phyloP scores from a whole-genome alignment of 1,284 basidiomycete species.

The Austroboletus niveus region DNA sequence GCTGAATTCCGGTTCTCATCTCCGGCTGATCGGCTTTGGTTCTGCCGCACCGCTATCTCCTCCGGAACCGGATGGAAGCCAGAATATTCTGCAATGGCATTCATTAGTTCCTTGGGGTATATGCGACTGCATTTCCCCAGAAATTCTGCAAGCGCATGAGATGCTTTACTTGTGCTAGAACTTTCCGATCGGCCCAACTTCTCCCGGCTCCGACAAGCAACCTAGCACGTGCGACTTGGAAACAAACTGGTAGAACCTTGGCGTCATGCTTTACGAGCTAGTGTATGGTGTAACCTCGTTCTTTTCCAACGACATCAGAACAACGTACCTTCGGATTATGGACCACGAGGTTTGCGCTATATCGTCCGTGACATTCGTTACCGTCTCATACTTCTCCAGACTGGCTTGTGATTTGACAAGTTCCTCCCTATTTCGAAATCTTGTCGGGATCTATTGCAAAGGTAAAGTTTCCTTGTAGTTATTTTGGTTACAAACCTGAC shows the following conservation, averaged over 20 bases:
- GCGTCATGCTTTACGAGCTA: slow-evolving; percentile 87
- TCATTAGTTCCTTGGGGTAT: slow-evolving; percentile 87
- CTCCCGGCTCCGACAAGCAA: slow-evolving; percentile 17
- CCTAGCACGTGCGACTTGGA: slow-evolving; percentile 65
- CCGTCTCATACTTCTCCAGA: slow-evolving; percentile 36
- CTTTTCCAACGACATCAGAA: slow-evolving; percentile 78
- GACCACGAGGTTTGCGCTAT: slow-evolving; percentile 60
- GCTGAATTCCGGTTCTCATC: slow-evolving; percentile 54
- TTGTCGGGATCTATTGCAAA: slow-evolving; percentile 51
- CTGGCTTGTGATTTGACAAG: slow-evolving; percentile 54
- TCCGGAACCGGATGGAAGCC: slow-evolving; percentile 50
- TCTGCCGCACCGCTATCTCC: slow-evolving; percentile 76
- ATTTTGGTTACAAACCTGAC: neutral
- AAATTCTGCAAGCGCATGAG: slow-evolving; percentile 83
- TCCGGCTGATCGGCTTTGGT: slow-evolving; percentile 88
- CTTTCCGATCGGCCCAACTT: slow-evolving; percentile 48
- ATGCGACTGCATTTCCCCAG: slow-evolving; percentile 92
- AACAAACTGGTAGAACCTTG: slow-evolving; percentile 94
- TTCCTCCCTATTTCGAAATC: slow-evolving; percentile 42
- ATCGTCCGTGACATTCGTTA: neutral
- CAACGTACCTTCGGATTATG: slow-evolving; percentile 80
- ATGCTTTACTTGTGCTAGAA: slow-evolving; percentile 71
- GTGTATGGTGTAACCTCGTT: slow-evolving; percentile 81
- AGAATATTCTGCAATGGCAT: slow-evolving; percentile 55
- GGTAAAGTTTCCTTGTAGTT: slow-evolving; percentile 34